Base-by-base conservation (phyloP, 495 filamentous ascomycete genomes). In the Letharia lupina region DNA sequence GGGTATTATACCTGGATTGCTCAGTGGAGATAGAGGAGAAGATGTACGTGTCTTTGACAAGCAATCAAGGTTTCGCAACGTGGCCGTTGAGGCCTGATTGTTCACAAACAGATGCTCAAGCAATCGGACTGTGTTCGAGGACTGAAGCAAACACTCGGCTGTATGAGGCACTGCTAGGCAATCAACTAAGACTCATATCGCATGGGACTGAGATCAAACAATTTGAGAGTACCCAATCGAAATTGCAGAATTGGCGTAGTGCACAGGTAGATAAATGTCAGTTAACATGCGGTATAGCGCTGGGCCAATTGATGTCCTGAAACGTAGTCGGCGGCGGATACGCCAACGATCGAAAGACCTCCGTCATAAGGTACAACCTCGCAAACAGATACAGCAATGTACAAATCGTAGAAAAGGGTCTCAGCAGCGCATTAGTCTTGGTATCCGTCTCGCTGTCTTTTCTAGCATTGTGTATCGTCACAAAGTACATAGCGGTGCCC, bases 311-410 rank as follows among this genome's bases (percentile, higher is more conserved):
- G 12, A 66, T 59, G 20, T 50, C 40, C 1, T 65, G 61, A 68
- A 71, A 75, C 0, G 66, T 69, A 23, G 64, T 52, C 9, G 71
- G 65, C 13, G 71, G 71, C 4, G 73, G 60, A 52, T 67, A 72
- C 16, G 56, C 67, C 23, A 76, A 60, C 16, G 70, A 70, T 16
- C 71, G 65, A 57, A 76, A 69, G 10, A 69, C 61, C 67, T 76
- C 73, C 9, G 73, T 68, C 4, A 73, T n/a, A 3, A 76, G 60
- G 65, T 68, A 71, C 44, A 73, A 33, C 7, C 74, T 60, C 37
- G 70, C 67, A 7, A 67, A 2, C 4, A 72, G 20, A 60, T 75
- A 75, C 0, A 69, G 20, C 31, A 62, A 23, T 12, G 35, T 8
- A 16, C 37, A 57, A 0, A 18, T 48, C 13, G 18, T 11, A 4